Percentiles rank a stretch among this genome's conserved stretches.
Conservation (phyloP, 805 yeast species). For the Hanseniaspora jakobsenii region DNA sequence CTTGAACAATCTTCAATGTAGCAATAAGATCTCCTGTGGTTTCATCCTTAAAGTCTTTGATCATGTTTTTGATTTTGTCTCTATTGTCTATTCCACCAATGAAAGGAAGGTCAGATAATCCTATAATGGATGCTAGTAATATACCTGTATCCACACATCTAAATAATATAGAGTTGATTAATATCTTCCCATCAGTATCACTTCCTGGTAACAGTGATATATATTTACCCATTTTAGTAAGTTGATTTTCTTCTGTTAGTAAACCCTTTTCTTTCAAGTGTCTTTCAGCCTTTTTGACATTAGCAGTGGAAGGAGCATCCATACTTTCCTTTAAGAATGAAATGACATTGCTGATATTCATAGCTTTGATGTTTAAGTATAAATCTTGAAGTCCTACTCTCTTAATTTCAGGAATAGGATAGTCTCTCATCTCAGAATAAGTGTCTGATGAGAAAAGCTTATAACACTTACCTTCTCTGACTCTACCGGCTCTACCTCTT, state of each 20-base stretch:
- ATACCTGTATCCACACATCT: slow-evolving; percentile 68
- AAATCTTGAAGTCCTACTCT: slow-evolving; percentile 74
- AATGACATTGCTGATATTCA: slow-evolving; percentile 68
- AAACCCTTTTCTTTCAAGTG: slow-evolving; percentile 64
- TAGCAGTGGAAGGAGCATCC: slow-evolving; percentile 56
- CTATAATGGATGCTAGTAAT: slow-evolving; percentile 66
- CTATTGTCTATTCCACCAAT: slow-evolving; percentile 48
- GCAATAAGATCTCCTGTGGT: slow-evolving; percentile 71
- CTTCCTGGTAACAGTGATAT: slow-evolving; percentile 69
- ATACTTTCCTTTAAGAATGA: slow-evolving; percentile 61
- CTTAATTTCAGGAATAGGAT: slow-evolving; percentile 81
- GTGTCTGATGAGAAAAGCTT: slow-evolving; percentile 61
- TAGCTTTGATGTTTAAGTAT: slow-evolving; percentile 71
- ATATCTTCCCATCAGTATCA: slow-evolving; percentile 75
- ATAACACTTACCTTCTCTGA: slow-evolving; percentile 67
- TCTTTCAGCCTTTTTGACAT: slow-evolving; percentile 32
- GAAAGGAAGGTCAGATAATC: slow-evolving; percentile 61
- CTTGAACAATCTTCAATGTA: slow-evolving; percentile 44
- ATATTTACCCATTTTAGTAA: slow-evolving; percentile 71
- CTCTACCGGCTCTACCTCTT: slow-evolving; percentile 98
- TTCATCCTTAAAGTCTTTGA: slow-evolving; percentile 26
- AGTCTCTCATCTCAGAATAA: slow-evolving; percentile 46
- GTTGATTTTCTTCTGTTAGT: slow-evolving; percentile 33
- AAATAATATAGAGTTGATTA: slow-evolving; percentile 69
- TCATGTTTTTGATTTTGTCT: slow-evolving; percentile 44